Conservation (phyloP, 164 flowering plant genomes). For the Dillenia suffruticosa region DNA sequence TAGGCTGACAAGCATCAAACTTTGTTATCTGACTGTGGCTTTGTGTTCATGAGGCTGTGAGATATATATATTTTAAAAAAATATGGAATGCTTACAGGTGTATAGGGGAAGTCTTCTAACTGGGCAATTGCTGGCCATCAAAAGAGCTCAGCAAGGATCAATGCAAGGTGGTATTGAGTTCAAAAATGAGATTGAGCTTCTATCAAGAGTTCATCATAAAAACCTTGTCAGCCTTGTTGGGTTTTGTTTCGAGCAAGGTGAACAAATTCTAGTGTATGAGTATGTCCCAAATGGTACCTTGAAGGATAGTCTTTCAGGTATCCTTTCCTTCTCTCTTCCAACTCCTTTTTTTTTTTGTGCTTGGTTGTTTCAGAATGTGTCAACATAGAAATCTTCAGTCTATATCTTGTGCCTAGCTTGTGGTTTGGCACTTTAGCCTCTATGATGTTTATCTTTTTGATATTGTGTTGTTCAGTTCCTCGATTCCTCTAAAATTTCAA, state of each 20-base stretch:
- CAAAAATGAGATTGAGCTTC: constrained; percentile 59
- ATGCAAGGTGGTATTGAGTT: constrained; percentile 49
- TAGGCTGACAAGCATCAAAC: not conserved
- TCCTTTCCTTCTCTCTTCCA: no score
- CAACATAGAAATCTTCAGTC: no score
- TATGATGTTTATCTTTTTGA: no score
- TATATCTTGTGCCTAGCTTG: no score
- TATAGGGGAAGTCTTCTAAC: constrained; percentile 39
- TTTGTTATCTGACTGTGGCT: no score
- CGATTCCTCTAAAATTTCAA: no score
- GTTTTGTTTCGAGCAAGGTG: constrained; percentile 55
- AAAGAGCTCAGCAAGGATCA: constrained; percentile 53
- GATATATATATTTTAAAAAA: no score
- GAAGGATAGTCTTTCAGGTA: constrained; percentile 45
- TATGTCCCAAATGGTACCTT: constrained; percentile 48
- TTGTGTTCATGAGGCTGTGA: no score
- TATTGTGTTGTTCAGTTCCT: no score
- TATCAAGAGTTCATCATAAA: constrained; percentile 63
- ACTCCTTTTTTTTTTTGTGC: no score
- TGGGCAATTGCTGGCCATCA: constrained; percentile 46
- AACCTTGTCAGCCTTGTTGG: constrained; percentile 55
- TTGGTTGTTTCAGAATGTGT: no score
- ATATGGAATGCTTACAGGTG: constrained; percentile 26
- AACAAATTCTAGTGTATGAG: constrained; percentile 62
- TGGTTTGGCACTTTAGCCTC: no score